Conservation (phyloP, 1,284 basidiomycete species). For the Boletellus deceptivus region DNA sequence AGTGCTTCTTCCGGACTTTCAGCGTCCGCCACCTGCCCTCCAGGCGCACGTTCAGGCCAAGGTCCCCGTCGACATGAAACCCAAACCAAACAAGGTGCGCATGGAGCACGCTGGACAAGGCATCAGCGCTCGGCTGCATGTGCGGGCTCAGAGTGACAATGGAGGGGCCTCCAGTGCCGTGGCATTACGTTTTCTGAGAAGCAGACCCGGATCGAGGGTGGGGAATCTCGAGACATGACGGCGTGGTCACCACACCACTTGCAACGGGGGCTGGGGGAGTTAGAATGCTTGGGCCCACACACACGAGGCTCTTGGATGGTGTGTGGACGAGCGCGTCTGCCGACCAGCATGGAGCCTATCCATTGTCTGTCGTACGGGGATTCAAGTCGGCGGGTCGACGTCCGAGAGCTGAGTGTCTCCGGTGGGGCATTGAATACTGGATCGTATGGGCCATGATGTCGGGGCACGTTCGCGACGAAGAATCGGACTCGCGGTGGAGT, state of each 20-base stretch:
- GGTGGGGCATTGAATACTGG: not conserved
- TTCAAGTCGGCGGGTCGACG: no score
- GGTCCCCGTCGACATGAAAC: not conserved
- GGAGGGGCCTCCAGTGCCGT: no score
- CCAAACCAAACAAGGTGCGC: no score
- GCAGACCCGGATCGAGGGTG: not conserved
- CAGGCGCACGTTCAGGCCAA: not conserved
- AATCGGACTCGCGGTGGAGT: not conserved
- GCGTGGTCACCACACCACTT: conserved; percentile 5
- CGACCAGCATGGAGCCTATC: no score
- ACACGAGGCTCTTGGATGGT: no score
- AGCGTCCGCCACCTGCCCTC: conserved; percentile 2
- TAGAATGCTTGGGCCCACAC: no score
- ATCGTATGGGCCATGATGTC: not conserved
- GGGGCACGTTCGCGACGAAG: not conserved
- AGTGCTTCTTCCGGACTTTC: not conserved
- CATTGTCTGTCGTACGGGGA: no score
- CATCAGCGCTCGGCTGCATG: not conserved
- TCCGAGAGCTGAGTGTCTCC: no score
- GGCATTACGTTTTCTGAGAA: not conserved
- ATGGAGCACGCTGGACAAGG: conserved; percentile 5
- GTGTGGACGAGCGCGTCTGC: no score
- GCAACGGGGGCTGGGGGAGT: not conserved
- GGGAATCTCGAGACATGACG: conserved; percentile 1
- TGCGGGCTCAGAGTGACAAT: no score